Evolutionary conservation across 352 stramenopile genomes (phyloP), one percentile per base, ranked within the genome.

Genomic region (Globisporangium iwayamae): DNA sequence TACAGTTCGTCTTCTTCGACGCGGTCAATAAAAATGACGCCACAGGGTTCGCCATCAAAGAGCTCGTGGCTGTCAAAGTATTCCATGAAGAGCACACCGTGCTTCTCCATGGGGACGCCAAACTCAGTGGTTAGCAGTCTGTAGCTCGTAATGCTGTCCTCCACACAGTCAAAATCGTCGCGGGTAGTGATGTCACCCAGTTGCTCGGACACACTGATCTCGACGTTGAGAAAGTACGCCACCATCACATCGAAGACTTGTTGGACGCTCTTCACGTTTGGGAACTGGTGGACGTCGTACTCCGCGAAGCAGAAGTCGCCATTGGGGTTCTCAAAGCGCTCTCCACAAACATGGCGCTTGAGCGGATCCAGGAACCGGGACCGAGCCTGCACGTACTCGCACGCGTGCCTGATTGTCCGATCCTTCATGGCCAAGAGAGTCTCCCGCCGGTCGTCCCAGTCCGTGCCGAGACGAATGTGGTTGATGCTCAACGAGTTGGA

Each of bases 221-320:
- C 45, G 18, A 50, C 18, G 18, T 50, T 50, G 18, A 50, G 18
- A 20, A 50, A 14, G 18, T 50, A 50, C 18, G 18, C 9, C 7
- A 25, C 6, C n/a, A 50, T 4, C 14, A 7, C 45, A 22, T 50
- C 45, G 45, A 28, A 50, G 45, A 50, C 45, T 10, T 50, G 45
- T 25, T 11, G n/a, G n/a, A 50, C 45, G 45, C 45, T 50, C 20
- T 20, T 28, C 16, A 50, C 45, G 18, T 50, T 50, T 28, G 45
- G n/a, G 45, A 50, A 50, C n/a, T 69, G 75, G 2, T 64, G 72
- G 56, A 74, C 64, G 47, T 83, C 67, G 60, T 83, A 85, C 22
- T 73, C 70, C 18, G 78, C 64, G 8, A 64, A 76, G 60, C 76
- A 84, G 20, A 72, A 81, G 47, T 85, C 73, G 7, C 75, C 76